Evolutionary conservation across 1,139 yeast genomes (phyloP).

Genomic region (Taiozyma onychis): DNA sequence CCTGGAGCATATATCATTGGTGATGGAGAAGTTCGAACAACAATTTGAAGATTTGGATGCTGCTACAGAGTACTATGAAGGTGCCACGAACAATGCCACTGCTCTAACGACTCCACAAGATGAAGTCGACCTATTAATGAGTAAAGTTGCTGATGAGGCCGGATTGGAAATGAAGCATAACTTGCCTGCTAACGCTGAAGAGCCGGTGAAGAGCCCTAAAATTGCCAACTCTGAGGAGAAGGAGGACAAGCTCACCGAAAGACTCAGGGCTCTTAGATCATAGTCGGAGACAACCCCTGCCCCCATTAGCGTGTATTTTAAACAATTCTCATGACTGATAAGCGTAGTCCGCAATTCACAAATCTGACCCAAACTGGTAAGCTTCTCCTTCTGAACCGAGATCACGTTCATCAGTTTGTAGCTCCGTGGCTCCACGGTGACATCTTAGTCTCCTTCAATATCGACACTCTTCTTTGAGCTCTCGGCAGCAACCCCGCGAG

Average conservation of each 20-base stretch:
- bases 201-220: conserved; percentile 33
- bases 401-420: too few relatives aligned
- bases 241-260: conserved; percentile 82
- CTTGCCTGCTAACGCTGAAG: conserved; percentile 32
- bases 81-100: conserved; percentile 81
- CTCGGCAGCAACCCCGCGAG: not conserved
- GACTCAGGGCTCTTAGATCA: conserved; percentile 76
- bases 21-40: conserved; percentile 94
- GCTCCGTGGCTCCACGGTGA: too few relatives aligned
- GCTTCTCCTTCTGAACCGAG: too few relatives aligned
- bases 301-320: too few relatives aligned
- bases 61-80: conserved; percentile 86
- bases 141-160: conserved; percentile 95
- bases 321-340: too few relatives aligned
- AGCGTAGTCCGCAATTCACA: too few relatives aligned
- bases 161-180: conserved; percentile 90
- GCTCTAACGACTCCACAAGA: conserved; percentile 93
- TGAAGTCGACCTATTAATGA: conserved; percentile 88
- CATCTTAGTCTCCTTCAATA: too few relatives aligned
- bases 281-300: not conserved
- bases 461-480: not conserved
- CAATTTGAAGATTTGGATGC: conserved; percentile 97
- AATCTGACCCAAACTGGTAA: too few relatives aligned
- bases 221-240: conserved; percentile 58
- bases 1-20: conserved; percentile 82